Percentiles rank a stretch among this genome's conserved stretches.
These are phyloP conservation scores for Capsella bursapastoris DNA, from an alignment of 345 rosid genomes.

Conservation along the genomic window DNA sequence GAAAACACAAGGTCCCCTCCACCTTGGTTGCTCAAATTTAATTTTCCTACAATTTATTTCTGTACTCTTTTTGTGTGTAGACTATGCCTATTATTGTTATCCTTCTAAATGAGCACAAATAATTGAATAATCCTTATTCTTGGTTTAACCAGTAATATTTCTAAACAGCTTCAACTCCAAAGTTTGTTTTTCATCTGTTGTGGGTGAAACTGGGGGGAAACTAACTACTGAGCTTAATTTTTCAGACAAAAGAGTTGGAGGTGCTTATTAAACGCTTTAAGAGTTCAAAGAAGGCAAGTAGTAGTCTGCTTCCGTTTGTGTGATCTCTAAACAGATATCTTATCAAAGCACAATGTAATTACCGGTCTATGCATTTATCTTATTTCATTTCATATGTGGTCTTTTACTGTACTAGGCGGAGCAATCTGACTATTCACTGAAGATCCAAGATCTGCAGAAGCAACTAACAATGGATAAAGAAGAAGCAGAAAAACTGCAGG, in stretches of 20 bases:
- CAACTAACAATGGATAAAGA: constrained; percentile 88
- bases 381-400: constrained; percentile 11
- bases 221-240: constrained; percentile 30
- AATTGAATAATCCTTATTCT: background rate
- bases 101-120: constrained; percentile 5
- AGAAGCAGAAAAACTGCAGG: constrained; percentile 88
- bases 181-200: constrained; percentile 21
- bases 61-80: background rate
- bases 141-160: background rate
- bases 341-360: constrained; percentile 7
- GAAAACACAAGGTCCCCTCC: constrained; percentile 82
- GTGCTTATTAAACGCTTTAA: constrained; percentile 65
- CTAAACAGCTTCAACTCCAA: constrained; percentile 24
- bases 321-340: constrained; percentile 16
- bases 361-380: constrained; percentile 5
- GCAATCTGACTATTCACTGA: constrained; percentile 70
- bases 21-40: constrained; percentile 13
- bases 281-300: constrained; percentile 69
- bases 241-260: constrained; percentile 78
- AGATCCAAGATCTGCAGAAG: constrained; percentile 87
- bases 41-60: background rate
- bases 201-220: background rate
- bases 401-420: constrained; percentile 61
- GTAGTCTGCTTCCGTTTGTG: constrained; percentile 15
- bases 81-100: background rate